Percentiles rank a stretch among this genome's conserved stretches.
phyloP scores from a whole-genome alignment of 768 basidiomycete species.

The Myochromella boudieri region DNA sequence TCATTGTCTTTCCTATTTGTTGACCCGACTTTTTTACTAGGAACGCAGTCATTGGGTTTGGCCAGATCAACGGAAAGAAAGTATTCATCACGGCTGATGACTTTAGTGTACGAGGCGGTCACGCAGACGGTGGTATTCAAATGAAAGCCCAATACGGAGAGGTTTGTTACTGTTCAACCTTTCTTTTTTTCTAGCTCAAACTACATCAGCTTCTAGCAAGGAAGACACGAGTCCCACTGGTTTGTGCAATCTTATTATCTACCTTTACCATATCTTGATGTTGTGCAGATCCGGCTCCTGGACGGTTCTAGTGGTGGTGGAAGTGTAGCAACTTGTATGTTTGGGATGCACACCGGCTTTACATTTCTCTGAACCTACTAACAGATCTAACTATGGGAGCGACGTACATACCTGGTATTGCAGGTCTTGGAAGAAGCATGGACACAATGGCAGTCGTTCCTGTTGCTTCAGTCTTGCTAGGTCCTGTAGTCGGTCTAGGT shows the following conservation, averaged over 20 bases:
- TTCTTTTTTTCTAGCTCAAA: background rate
- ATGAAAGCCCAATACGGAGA: slow-evolving; percentile 40
- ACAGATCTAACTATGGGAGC: slow-evolving; percentile 34
- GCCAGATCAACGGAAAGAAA: slow-evolving; percentile 29
- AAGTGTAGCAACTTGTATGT: slow-evolving; percentile 37
- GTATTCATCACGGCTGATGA: slow-evolving; percentile 41
- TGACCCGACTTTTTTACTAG: too few species aligned
- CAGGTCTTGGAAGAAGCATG: slow-evolving; percentile 35
- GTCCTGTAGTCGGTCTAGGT: slow-evolving; percentile 41
- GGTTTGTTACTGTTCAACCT: slow-evolving; percentile 19
- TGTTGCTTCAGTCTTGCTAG: slow-evolving; percentile 36
- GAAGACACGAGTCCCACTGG: slow-evolving; percentile 34
- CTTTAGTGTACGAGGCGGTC: slow-evolving; percentile 42
- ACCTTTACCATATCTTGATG: background rate
- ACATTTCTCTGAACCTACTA: background rate
- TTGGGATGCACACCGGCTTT: background rate
- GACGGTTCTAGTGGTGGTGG: slow-evolving; percentile 44
- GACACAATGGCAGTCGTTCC: slow-evolving; percentile 38
- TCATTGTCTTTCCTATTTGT: background rate
- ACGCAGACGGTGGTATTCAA: slow-evolving; percentile 41
- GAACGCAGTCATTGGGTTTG: slow-evolving; percentile 39
- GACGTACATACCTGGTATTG: slow-evolving; percentile 37
- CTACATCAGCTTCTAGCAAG: slow-evolving; percentile 29
- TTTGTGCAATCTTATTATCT: slow-evolving; percentile 14
- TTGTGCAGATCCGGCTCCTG: slow-evolving; percentile 32